phyloP scores from a whole-genome alignment of 179 eudicot species.

The Dionaea muscipula region DNA sequence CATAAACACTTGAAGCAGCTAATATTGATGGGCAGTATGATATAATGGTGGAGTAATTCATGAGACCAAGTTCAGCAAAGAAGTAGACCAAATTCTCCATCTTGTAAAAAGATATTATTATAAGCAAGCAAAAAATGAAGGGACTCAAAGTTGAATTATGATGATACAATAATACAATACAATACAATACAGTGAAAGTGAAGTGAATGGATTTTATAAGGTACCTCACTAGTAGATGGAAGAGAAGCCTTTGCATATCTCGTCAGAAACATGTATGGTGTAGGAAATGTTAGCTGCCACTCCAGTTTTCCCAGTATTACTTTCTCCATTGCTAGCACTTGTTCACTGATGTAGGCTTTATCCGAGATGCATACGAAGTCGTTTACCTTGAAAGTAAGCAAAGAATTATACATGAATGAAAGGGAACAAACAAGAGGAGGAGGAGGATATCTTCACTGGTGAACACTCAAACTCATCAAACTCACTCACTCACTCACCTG shows the following conservation, averaged over 20 bases:
- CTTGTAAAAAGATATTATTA: constrained; percentile 27
- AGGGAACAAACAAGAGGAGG: no score
- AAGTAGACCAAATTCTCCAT: constrained; percentile 68
- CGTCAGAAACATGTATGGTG: constrained; percentile 74
- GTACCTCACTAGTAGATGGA: constrained; percentile 59
- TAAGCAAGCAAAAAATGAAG: not conserved
- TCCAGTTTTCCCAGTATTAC: constrained; percentile 49
- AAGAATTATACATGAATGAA: not conserved
- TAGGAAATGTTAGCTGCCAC: constrained; percentile 77
- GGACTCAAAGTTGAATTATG: not conserved
- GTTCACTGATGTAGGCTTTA: constrained; percentile 48
- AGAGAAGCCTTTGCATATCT: constrained; percentile 62
- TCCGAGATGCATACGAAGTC: constrained; percentile 67
- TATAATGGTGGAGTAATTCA: constrained; percentile 31
- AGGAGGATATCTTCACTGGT: not conserved
- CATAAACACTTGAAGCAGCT: constrained; percentile 80
- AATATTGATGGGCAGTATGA: constrained; percentile 47
- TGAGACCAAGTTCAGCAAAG: constrained; percentile 57
- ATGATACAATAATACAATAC: not conserved
- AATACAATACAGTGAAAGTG: not conserved
- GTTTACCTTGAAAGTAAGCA: constrained; percentile 31
- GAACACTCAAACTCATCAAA: no score
- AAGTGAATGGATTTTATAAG: not conserved
- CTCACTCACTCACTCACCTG: constrained; percentile 27
- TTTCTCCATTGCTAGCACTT: constrained; percentile 73